These are phyloP conservation scores for Blastocystis sp. DNA, from an alignment of 352 stramenopile genomes.

Conservation along the genomic window DNA sequence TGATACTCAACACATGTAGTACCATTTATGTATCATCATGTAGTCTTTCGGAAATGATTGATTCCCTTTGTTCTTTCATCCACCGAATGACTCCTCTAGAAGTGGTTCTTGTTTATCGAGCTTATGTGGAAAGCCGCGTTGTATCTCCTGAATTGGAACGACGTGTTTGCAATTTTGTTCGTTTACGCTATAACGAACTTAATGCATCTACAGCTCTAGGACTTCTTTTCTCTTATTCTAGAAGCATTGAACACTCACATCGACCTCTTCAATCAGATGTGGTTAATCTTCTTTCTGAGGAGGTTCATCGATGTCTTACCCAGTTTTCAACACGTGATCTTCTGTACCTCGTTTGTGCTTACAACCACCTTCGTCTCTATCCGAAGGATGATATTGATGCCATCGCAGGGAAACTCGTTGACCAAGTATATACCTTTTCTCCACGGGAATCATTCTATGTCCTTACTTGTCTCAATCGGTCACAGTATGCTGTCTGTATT, in stretches of 20 bases:
- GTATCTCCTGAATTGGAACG: background rate
- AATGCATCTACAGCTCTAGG: background rate
- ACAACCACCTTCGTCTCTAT: background rate
- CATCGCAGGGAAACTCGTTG: background rate
- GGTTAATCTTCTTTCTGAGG: background rate
- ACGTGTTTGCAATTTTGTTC: background rate
- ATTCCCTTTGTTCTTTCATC: background rate
- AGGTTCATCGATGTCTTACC: background rate
- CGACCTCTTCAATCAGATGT: background rate
- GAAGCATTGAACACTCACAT: background rate
- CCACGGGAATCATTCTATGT: background rate
- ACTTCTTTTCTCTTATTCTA: background rate
- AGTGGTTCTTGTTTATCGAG: background rate
- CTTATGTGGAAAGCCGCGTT: background rate
- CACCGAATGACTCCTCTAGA: background rate
- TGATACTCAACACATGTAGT: background rate
- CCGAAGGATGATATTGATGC: background rate
- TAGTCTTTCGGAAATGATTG: background rate
- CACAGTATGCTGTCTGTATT: background rate
- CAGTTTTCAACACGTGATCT: background rate
- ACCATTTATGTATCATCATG: background rate
- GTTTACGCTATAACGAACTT: background rate
- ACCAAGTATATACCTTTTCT: background rate
- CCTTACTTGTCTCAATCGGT: background rate
- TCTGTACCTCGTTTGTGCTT: constrained; percentile 4